Percentiles rank a stretch among this genome's conserved stretches.
Evolutionary conservation across 306 rosid genomes (phyloP).

Genomic region (Biancaea sappan): DNA sequence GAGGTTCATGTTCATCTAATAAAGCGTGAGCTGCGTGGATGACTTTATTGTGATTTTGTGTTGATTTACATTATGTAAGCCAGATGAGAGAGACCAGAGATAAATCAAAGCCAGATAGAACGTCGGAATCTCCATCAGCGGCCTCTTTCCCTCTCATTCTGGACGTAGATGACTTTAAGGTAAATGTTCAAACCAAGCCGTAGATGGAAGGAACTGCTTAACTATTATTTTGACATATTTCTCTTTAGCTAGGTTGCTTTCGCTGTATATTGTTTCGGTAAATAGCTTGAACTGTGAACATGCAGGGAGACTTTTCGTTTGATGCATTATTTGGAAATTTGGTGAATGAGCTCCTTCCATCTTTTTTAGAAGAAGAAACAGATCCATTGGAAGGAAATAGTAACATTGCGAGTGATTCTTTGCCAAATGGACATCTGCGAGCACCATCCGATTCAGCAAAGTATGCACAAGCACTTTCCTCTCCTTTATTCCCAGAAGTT

Average conservation of each 20-base stretch:
- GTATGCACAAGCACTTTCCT: constrained; percentile 51
- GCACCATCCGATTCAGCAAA: constrained; percentile 55
- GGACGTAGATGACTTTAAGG: constrained; percentile 94
- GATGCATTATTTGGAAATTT: constrained; percentile 92
- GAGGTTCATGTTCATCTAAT: constrained; percentile 10
- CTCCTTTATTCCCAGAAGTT: constrained; percentile 87
- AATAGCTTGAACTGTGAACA: constrained; percentile 17
- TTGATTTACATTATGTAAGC: neutral
- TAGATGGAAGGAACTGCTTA: neutral
- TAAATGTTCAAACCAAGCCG: constrained; percentile 28
- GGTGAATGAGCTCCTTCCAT: constrained; percentile 88
- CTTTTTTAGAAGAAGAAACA: constrained; percentile 74
- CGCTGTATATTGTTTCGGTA: neutral
- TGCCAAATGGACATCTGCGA: constrained; percentile 68
- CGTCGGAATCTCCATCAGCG: constrained; percentile 50
- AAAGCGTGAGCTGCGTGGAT: neutral
- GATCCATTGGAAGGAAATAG: constrained; percentile 65
- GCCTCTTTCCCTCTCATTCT: constrained; percentile 80
- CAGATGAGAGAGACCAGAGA: constrained; percentile 79
- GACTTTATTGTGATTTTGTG: neutral
- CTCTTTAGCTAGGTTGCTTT: neutral
- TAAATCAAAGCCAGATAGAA: constrained; percentile 38
- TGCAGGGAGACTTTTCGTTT: constrained; percentile 92
- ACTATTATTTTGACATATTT: neutral
- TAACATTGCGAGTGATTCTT: constrained; percentile 48